phyloP scores from a whole-genome alignment of 257 asterid genomes.

The Solanum sitiens region DNA sequence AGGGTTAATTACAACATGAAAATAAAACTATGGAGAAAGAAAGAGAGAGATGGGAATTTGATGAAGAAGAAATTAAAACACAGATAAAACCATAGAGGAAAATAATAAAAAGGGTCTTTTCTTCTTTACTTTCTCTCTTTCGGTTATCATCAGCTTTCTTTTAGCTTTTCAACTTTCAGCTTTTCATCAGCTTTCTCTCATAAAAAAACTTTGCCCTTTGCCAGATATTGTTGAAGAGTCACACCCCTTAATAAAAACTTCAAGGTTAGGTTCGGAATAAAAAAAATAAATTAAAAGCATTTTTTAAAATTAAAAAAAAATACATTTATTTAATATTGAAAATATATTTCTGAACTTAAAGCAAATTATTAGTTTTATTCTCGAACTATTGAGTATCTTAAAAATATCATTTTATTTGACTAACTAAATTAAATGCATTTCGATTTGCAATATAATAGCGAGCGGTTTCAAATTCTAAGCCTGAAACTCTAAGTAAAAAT shows the following conservation, averaged over 20 bases:
- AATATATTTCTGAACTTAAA: too few species aligned
- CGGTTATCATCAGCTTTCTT: slow-evolving; percentile 48
- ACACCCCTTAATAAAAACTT: slow-evolving; percentile 15
- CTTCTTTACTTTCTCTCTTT: slow-evolving; percentile 14
- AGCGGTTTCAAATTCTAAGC: background rate
- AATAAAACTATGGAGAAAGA: background rate
- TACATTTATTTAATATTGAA: too few species aligned
- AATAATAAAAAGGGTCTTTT: slow-evolving; percentile 21
- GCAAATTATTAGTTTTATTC: fast-evolving
- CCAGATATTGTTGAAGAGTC: slow-evolving; percentile 16
- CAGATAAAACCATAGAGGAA: slow-evolving; percentile 21
- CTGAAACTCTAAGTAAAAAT: too few species aligned
- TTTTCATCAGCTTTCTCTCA: slow-evolving; percentile 12
- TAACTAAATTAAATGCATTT: too few species aligned
- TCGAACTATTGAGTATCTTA: too few species aligned
- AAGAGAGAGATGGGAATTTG: background rate
- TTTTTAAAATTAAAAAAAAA: background rate
- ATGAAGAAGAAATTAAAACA: slow-evolving; percentile 6
- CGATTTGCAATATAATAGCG: too few species aligned
- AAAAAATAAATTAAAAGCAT: background rate
- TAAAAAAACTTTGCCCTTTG: background rate
- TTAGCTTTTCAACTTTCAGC: slow-evolving; percentile 39
- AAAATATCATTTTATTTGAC: too few species aligned
- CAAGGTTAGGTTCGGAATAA: background rate
- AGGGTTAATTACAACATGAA: background rate